Percentiles rank a stretch among this genome's conserved stretches.
Evolutionary conservation across 208 protist genomes (phyloP).

Genomic region (Tritrichomonas foetus): DNA sequence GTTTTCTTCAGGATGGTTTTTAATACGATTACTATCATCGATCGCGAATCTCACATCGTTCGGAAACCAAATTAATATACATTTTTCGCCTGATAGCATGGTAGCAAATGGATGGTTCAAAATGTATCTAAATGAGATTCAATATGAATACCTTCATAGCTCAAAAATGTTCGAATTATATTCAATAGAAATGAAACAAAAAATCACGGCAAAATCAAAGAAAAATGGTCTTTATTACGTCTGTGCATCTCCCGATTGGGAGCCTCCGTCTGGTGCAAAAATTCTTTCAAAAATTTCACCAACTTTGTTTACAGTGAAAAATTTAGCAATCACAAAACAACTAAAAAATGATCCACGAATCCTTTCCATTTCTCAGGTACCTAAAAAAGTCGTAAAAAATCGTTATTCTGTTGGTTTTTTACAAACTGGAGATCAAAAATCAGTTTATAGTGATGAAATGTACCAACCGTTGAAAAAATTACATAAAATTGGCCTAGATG

Average conservation of each 20-base stretch:
- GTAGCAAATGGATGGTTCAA: too few relatives aligned
- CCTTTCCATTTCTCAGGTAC: not conserved
- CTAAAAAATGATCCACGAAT: not conserved
- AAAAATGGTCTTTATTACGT: not conserved
- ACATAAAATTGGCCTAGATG: not conserved
- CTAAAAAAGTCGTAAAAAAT: not conserved
- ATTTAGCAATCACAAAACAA: not conserved
- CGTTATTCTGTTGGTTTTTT: not conserved
- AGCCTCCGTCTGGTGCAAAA: not conserved
- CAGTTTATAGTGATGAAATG: not conserved
- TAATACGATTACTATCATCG: too few relatives aligned
- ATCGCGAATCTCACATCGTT: too few relatives aligned
- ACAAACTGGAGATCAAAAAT: not conserved
- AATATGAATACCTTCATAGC: too few relatives aligned
- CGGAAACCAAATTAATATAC: too few relatives aligned
- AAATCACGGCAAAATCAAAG: not conserved
- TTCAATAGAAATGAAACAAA: too few relatives aligned
- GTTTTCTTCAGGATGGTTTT: too few relatives aligned
- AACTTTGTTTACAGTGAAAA: not conserved
- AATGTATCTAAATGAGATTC: too few relatives aligned
- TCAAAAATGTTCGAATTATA: too few relatives aligned
- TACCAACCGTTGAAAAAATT: not conserved
- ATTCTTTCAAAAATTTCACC: not conserved
- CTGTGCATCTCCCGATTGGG: not conserved
- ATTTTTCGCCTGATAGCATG: too few relatives aligned